phyloP scores from a whole-genome alignment of 768 basidiomycete species.

The Termitomyces sp. region DNA sequence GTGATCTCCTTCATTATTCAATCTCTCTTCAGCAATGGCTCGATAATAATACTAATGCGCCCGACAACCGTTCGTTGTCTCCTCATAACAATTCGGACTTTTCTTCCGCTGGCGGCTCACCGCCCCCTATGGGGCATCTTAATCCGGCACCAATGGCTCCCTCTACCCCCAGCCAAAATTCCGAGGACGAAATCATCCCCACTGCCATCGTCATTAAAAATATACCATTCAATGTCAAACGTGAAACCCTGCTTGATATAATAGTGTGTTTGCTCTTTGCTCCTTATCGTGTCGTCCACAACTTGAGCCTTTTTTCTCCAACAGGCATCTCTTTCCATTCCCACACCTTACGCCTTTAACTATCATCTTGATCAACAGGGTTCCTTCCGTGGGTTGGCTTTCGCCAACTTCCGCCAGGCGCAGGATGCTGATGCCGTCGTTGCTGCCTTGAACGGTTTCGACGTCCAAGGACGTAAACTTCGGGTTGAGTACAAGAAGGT shows the following conservation, averaged over 20 bases:
- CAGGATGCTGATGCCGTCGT: constrained; percentile 94
- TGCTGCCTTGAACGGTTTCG: constrained; percentile 92
- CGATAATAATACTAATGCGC: constrained; percentile 47
- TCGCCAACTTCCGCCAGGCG: constrained; percentile 94
- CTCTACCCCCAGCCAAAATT: constrained; percentile 45
- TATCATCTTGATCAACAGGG: constrained; percentile 97
- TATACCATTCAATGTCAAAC: constrained; percentile 98
- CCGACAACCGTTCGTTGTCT: constrained; percentile 79
- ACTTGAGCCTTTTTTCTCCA: constrained; percentile 13
- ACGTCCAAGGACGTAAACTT: constrained; percentile 94
- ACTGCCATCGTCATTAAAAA: constrained; percentile 99
- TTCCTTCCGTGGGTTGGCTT: constrained; percentile 94
- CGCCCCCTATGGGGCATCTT: constrained; percentile 49
- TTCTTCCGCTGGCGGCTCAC: constrained; percentile 83
- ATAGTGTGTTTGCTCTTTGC: constrained; percentile 65
- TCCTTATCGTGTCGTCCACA: neutral
- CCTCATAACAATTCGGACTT: constrained; percentile 88
- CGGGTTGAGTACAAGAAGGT: constrained; percentile 99
- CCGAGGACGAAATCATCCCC: constrained; percentile 93
- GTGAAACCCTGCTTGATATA: constrained; percentile 93
- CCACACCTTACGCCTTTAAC: constrained; percentile 98
- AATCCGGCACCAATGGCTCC: constrained; percentile 44
- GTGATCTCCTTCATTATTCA: constrained; percentile 14
- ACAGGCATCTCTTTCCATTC: constrained; percentile 87
- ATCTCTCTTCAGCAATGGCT: constrained; percentile 73